phyloP scores from a whole-genome alignment of 2,329 filamentous ascomycete species.

The Zymoseptoria passerinii region DNA sequence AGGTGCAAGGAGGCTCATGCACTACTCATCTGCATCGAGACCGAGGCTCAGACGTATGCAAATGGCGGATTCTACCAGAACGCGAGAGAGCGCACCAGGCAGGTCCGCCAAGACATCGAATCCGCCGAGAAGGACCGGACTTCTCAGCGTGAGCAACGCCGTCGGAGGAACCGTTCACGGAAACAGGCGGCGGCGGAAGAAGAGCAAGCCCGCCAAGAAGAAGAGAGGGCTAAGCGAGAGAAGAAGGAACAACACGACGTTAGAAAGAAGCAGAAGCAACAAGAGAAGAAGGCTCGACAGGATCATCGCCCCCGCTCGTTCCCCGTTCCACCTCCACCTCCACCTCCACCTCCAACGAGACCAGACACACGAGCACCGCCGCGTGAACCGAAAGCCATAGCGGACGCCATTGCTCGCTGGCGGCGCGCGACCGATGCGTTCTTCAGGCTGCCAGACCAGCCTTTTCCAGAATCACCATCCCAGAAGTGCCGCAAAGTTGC shows the following conservation, averaged over 20 bases:
- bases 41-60: background rate
- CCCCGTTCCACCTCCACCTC: background rate
- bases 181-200: background rate
- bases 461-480: background rate
- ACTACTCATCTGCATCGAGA: background rate
- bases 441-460: background rate
- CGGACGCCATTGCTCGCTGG: background rate
- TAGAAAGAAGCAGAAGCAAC: background rate
- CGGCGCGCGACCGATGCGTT: background rate
- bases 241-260: background rate
- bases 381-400: background rate
- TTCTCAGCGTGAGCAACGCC: background rate
- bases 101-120: background rate
- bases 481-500: background rate
- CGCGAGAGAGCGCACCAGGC: background rate
- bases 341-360: too few relatives aligned
- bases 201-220: background rate
- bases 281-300: background rate
- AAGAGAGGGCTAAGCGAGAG: background rate
- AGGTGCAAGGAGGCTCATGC: background rate
- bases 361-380: background rate
- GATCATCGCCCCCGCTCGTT: too few relatives aligned
- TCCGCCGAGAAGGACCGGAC: background rate
- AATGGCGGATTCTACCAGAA: background rate
- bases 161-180: background rate